phyloP scores from a whole-genome alignment of 2,329 filamentous ascomycete genomes.

The Pseudodiploospora longispora region DNA sequence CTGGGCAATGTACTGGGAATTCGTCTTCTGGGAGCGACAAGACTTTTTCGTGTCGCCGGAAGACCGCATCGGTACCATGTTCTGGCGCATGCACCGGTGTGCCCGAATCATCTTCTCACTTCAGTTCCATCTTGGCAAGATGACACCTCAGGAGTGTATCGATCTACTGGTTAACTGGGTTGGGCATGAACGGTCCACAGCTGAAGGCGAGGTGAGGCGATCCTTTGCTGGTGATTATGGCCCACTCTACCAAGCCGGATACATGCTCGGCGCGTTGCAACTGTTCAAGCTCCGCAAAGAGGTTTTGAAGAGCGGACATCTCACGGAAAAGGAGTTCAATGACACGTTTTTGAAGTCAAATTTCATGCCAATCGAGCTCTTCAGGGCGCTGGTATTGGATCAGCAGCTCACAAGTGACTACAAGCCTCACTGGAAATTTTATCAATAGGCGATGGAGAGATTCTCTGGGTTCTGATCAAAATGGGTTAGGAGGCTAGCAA shows the following conservation, averaged over 20 bases:
- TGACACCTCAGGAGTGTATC: slow-evolving; percentile 46
- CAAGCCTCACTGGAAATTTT: slow-evolving; percentile 43
- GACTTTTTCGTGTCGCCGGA: slow-evolving; percentile 42
- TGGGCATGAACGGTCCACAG: slow-evolving; percentile 50
- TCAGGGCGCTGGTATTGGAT: slow-evolving; percentile 39
- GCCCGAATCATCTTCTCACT: slow-evolving; percentile 51
- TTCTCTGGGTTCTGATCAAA: no score
- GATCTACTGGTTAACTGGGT: slow-evolving; percentile 48
- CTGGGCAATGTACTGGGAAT: slow-evolving; percentile 56
- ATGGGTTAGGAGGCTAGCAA: no score
- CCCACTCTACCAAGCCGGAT: slow-evolving; percentile 51
- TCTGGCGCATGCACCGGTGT: slow-evolving; percentile 56
- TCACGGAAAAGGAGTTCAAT: slow-evolving; percentile 48
- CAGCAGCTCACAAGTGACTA: slow-evolving; percentile 34
- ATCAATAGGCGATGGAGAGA: slow-evolving; percentile 13
- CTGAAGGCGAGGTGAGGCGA: slow-evolving; percentile 51
- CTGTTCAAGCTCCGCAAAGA: slow-evolving; percentile 43
- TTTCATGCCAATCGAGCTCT: slow-evolving; percentile 46
- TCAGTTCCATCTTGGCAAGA: slow-evolving; percentile 47
- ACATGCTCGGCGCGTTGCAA: slow-evolving; percentile 52
- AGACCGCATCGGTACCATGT: slow-evolving; percentile 49
- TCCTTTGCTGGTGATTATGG: slow-evolving; percentile 48
- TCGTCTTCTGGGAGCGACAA: slow-evolving; percentile 46
- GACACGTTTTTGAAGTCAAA: slow-evolving; percentile 43
- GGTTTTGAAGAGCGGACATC: slow-evolving; percentile 27